These are phyloP conservation scores for Solanum pinnatisectum DNA, from an alignment of 257 asterid species.

Conservation along the genomic window DNA sequence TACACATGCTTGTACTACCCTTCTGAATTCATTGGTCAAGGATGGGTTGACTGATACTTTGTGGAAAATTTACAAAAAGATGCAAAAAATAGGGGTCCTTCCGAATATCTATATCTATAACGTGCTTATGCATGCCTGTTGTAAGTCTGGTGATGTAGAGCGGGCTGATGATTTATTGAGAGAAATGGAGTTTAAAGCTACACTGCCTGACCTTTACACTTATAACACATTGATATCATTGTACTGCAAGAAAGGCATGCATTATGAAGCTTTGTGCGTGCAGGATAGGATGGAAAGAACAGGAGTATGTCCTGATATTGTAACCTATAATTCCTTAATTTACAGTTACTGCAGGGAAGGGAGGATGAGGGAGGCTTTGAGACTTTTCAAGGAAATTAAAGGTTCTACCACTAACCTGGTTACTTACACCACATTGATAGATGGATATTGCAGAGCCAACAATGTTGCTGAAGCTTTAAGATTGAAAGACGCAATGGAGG, in stretches of 20 bases:
- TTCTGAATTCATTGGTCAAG: constrained; percentile 69
- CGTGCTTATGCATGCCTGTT: constrained; percentile 80
- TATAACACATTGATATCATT: constrained; percentile 69
- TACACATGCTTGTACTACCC: constrained; percentile 76
- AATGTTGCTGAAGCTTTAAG: constrained; percentile 51
- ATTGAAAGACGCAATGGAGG: constrained; percentile 54
- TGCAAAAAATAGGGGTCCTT: constrained; percentile 53
- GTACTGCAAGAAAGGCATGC: constrained; percentile 86
- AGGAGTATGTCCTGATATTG: constrained; percentile 65
- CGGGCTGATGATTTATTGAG: constrained; percentile 58
- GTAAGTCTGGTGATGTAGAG: constrained; percentile 59
- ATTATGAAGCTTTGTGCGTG: constrained; percentile 75
- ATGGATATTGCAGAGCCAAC: constrained; percentile 71
- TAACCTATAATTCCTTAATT: constrained; percentile 73
- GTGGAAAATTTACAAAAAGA: constrained; percentile 70
- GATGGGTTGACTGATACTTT: constrained; percentile 54
- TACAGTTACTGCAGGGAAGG: constrained; percentile 78
- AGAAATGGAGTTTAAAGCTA: constrained; percentile 58
- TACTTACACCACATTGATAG: constrained; percentile 77
- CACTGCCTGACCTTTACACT: constrained; percentile 70
- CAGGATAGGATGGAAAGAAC: constrained; percentile 77
- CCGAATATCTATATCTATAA: constrained; percentile 72
- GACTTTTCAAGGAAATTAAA: constrained; percentile 60
- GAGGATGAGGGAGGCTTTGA: constrained; percentile 80
- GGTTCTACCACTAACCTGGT: constrained; percentile 56